These are phyloP conservation scores for Pseudevernia furfuracea DNA, from an alignment of 495 filamentous ascomycete species.

Conservation along the genomic window DNA sequence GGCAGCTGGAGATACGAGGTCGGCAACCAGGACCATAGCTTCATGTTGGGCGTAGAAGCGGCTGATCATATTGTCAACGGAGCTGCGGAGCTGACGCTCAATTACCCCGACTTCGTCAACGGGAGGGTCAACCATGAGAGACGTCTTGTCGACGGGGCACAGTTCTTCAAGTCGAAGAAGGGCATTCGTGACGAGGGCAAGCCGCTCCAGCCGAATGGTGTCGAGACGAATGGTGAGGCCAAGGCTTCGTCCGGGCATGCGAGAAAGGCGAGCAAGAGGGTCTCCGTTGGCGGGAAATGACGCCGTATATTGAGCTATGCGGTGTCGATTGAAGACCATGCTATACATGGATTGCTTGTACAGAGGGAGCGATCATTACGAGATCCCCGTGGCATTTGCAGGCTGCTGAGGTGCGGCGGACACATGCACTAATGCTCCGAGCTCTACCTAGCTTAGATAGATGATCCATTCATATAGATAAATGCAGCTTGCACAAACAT, in stretches of 20 bases:
- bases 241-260: slow-evolving; percentile 11
- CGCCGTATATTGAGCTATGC: neutral
- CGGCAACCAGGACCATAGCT: slow-evolving; percentile 95
- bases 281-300: neutral
- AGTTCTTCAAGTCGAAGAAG: slow-evolving; percentile 40
- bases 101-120: slow-evolving; percentile 99
- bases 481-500: neutral
- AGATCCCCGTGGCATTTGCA: neutral
- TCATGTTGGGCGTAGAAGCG: slow-evolving; percentile 98
- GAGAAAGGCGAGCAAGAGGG: slow-evolving; percentile 14
- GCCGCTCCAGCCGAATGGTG: slow-evolving; percentile 21
- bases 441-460: neutral
- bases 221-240: neutral
- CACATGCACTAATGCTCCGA: neutral
- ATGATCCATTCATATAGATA: neutral
- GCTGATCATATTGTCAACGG: slow-evolving; percentile 93
- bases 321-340: too few species aligned
- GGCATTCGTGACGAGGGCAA: slow-evolving; percentile 25
- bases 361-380: neutral
- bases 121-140: slow-evolving; percentile 79
- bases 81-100: slow-evolving; percentile 89
- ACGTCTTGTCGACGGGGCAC: slow-evolving; percentile 70
- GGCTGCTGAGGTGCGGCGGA: neutral
- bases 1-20: slow-evolving; percentile 98
- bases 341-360: neutral